These are phyloP conservation scores for Ophiostoma populinum DNA, from an alignment of 2,329 filamentous ascomycete species.

Conservation along the genomic window DNA sequence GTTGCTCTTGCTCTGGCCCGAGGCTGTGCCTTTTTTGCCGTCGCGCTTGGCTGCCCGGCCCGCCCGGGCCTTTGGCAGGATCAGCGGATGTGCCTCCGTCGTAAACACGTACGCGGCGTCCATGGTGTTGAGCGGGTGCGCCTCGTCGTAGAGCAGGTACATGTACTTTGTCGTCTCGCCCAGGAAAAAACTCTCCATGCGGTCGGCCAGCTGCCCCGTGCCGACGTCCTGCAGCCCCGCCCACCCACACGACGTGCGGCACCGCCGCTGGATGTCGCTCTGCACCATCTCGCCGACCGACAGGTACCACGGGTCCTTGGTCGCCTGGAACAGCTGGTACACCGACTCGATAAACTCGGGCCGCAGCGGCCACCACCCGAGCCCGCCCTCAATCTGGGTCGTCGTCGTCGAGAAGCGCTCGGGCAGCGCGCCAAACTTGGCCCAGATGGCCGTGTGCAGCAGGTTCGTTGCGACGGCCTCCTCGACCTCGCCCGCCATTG, in stretches of 20 bases:
- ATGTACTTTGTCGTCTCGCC: constrained; percentile 95
- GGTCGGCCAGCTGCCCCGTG: constrained; percentile 72
- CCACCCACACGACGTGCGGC: constrained; percentile 86
- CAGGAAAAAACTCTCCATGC: constrained; percentile 98
- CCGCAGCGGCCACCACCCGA: constrained; percentile 88
- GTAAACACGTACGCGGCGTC: constrained; percentile 87
- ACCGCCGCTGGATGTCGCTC: constrained; percentile 71
- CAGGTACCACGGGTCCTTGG: constrained; percentile 88
- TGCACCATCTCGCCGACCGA: constrained; percentile 93
- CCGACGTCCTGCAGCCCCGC: constrained; percentile 71
- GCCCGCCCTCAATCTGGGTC: constrained; percentile 66
- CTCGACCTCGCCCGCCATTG: constrained; percentile 73
- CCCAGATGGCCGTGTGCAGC: constrained; percentile 86
- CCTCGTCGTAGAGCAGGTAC: constrained; percentile 73
- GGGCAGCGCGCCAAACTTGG: constrained; percentile 78
- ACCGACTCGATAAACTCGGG: constrained; percentile 96
- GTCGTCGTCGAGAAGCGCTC: constrained; percentile 85
- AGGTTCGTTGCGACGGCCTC: constrained; percentile 83
- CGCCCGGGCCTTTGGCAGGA: constrained; percentile 51
- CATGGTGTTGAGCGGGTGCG: constrained; percentile 72
- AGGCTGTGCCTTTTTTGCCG: not conserved
- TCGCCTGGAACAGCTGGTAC: constrained; percentile 89
- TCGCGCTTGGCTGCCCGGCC: no score
- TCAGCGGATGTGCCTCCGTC: constrained; percentile 84
- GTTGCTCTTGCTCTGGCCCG: constrained; percentile 3